Base-by-base conservation (phyloP, 192 early-diverging fungal genomes). In the Jimgerdemannia flammicorona region DNA sequence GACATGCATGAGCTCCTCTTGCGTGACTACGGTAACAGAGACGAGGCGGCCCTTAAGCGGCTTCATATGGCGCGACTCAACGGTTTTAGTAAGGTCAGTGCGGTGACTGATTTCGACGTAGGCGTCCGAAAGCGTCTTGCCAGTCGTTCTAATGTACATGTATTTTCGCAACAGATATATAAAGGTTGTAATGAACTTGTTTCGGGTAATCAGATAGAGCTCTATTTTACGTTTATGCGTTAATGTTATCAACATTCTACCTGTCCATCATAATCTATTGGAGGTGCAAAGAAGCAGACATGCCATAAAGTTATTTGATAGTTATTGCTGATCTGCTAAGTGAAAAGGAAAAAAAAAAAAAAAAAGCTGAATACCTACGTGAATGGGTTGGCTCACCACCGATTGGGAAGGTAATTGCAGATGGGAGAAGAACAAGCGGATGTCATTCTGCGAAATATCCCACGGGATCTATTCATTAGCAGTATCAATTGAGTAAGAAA, bases 71-170 rank as follows among this genome's bases (percentile, higher is more conserved):
- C 83, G 77, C n/a, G 83, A 73, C 10, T 90, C 84, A 8, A 91
- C 79, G 0, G 90, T 89, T 41, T 73, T 78, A 44, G 81, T 79
- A 14, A 91, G 85, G 43, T 93, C 87, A 8, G 41, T 7, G 10
- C 29, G 67, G 6, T n/a, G 10, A 6, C 19, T 6, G 17, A 69
- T 0, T 17, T 75, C 74, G 43, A 93, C 76, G 80, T 86, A 94
- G 3, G 86, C 87, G 70, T 91, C 90, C 59, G 88, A 87, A 68
- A 87, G 84, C 0, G 91, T 93, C 72, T 93, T 93, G 10, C 93
- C 93, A n/a, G 91, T 90, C 3, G 82, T 75, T 54, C 90, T 80
- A 74, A 59, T 10, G 14, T 10, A 2, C 14, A 10, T 59, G 29
- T 29, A 29, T 29, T 29, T 29, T 29, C 29, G 29, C 29, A 59